Evolutionary conservation across 768 basidiomycete species (phyloP), one percentile per base, ranked within the genome.

Genomic region (Hericium alpestre): DNA sequence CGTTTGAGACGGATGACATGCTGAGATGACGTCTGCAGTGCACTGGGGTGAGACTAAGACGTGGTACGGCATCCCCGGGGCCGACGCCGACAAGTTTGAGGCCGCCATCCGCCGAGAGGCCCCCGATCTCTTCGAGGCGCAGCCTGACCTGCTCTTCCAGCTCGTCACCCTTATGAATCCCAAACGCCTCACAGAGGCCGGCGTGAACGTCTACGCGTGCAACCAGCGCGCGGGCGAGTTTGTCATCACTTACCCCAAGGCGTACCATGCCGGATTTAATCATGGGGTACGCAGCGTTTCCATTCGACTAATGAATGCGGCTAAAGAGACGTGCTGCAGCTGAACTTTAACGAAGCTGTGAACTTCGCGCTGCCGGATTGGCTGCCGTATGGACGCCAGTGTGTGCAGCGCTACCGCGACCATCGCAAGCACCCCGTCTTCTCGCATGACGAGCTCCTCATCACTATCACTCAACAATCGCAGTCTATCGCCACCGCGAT

Each of bases 1-100:
- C 38, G 8, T 40, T 46, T 40, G n/a, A 38, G 32, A 12, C 20
- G 15, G 23, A 23, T 46, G 53, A 58, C 39, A 43, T 38, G 27
- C 56, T 62, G 13, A 62, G 38, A 46, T 46, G 43, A 46, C 57
- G 51, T 54, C 22, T 38, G 32, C 61, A 94, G 93, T 95, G 88
- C 93, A 97, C 69, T 97, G 93, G 91, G 96, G 96, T 27, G 95
- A 96, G 69, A 95, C 95, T 38, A 99, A 99, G 76, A 99, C 95
- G 0, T 99, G 96, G 96, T 99, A 99, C 71, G 94, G 94, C 52
- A 88, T 98, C 46, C 95, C 96, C 7, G 95, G 90, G n/a, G 82
- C 83, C 52, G 90, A 96, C 64, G 93, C 94, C 25, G 91, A 90
- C 63, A 91, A 91, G 69, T 97, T 99, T 66, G 96, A 99, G 72